Evolutionary conservation across 2,329 filamentous ascomycete genomes (phyloP), one percentile per base, ranked within the genome.

Genomic region (Sclerotiophoma versabilis): DNA sequence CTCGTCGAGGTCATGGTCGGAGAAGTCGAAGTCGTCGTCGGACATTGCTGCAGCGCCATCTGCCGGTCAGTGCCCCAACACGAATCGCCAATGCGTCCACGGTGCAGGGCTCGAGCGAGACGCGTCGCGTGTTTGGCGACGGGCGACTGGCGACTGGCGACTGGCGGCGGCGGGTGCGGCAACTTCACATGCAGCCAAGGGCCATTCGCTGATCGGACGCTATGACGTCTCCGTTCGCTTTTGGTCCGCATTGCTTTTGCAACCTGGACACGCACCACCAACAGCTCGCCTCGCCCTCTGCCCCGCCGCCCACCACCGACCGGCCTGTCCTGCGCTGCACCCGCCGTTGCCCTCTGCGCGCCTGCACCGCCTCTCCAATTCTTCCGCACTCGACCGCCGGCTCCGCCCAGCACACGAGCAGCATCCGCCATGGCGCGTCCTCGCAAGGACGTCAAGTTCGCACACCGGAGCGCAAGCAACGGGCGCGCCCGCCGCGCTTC

Each of bases 401-500:
- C 15, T 30, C 41, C 49, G 33, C 41, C 9, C n/a, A 12, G 26
- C 48, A 37, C 17, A 23, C 8, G 15, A 20, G 11, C 25, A n/a
- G 9, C 30, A 4, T 15, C 17, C 12, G 43, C 27, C 50, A 75
- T 75, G 72, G 64, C 72, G 58, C 68, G 65, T 42, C 77, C 83
- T 54, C 80, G 81, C 69, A 82, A 82, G 69, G 82, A 83, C 73
- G 84, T 87, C 71, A 82, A 85, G 74, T 87, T 87, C 72, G 80
- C 81, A 59, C 82, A 84, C 68, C 78, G 80, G 56, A 81, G 66
- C 19, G 67, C 62, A 55, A 81, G 79, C 72, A 79, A 78, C 65
- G 70, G 74, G 62, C 83, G 84, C 57, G 81, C 65, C 32, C 74
- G 89, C 11, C 82, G 85, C 44, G 82, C 86, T 64, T 86, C 88